A percentile compares a stretch with the other conserved stretches of the same genome.
phyloP scores from a whole-genome alignment of 2,329 filamentous ascomycete species.

The Pseudonectria foliicola region DNA sequence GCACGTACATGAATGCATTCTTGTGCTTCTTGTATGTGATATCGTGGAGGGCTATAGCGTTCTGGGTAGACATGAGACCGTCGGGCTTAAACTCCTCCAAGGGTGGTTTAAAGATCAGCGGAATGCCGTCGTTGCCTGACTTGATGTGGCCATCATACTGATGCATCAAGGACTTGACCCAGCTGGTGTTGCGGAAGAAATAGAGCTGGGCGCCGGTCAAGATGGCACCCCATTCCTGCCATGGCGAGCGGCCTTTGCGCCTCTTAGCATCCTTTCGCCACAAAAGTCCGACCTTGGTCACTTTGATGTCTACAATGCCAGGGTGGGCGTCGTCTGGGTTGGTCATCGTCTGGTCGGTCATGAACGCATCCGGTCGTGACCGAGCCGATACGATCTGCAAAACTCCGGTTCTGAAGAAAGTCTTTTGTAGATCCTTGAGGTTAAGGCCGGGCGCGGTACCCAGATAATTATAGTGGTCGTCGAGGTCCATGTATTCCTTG shows the following conservation, averaged over 20 bases:
- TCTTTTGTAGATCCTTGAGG: conserved; percentile 73
- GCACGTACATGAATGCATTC: conserved; percentile 85
- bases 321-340: conserved; percentile 84
- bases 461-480: conserved; percentile 85
- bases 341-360: conserved; percentile 75
- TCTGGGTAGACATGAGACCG: conserved; percentile 84
- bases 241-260: conserved; percentile 88
- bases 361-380: conserved; percentile 90
- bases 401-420: conserved; percentile 85
- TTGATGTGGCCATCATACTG: conserved; percentile 81
- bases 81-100: conserved; percentile 91
- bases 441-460: conserved; percentile 72
- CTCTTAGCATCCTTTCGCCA: conserved; percentile 95
- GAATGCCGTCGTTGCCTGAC: conserved; percentile 64
- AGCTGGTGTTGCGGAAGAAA: conserved; percentile 87
- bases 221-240: conserved; percentile 98
- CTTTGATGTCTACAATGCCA: conserved; percentile 93
- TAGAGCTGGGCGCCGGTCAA: conserved; percentile 96
- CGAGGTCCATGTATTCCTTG: conserved; percentile 85
- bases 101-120: conserved; percentile 85
- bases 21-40: conserved; percentile 90
- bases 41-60: conserved; percentile 83
- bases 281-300: conserved; percentile 88
- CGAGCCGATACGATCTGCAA: conserved; percentile 92
- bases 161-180: conserved; percentile 85